Evolutionary conservation across 1,284 basidiomycete species (phyloP).

Genomic region (Rugosomyces carneus): DNA sequence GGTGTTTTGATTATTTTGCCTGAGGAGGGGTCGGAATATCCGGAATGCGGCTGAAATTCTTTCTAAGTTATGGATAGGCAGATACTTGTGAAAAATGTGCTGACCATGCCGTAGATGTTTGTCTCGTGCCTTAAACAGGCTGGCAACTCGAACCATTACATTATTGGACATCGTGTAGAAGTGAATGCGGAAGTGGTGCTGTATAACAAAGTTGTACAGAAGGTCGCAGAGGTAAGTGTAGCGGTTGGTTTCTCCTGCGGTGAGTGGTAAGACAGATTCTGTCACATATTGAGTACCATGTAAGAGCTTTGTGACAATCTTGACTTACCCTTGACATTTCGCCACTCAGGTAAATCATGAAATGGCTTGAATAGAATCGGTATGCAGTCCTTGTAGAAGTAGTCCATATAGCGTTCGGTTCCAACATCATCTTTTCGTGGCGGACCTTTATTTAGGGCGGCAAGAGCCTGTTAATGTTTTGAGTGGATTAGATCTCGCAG

Average conservation of each 20-base stretch:
- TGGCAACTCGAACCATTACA: constrained; percentile 67
- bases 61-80: not conserved
- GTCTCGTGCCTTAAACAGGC: constrained; percentile 78
- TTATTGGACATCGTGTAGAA: constrained; percentile 84
- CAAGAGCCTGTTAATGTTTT: constrained; percentile 19
- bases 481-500: constrained; percentile 2
- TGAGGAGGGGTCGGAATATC: constrained; percentile 84
- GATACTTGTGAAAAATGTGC: constrained; percentile 17
- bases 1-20: constrained; percentile 83
- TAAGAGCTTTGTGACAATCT: not conserved
- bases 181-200: constrained; percentile 88
- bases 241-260: constrained; percentile 71
- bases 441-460: constrained; percentile 32
- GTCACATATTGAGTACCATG: constrained; percentile 1
- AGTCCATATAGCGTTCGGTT: constrained; percentile 83
- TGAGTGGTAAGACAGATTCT: constrained; percentile 52
- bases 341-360: constrained; percentile 71
- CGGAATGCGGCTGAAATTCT: constrained; percentile 71
- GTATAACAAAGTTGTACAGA: constrained; percentile 80
- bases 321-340: constrained; percentile 50
- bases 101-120: constrained; percentile 88
- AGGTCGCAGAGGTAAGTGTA: constrained; percentile 86
- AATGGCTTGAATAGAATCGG: constrained; percentile 77
- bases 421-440: constrained; percentile 78
- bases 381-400: constrained; percentile 85